Evolutionary conservation across 257 asterid species (phyloP).

Genomic region (Ligustrum vulgare): DNA sequence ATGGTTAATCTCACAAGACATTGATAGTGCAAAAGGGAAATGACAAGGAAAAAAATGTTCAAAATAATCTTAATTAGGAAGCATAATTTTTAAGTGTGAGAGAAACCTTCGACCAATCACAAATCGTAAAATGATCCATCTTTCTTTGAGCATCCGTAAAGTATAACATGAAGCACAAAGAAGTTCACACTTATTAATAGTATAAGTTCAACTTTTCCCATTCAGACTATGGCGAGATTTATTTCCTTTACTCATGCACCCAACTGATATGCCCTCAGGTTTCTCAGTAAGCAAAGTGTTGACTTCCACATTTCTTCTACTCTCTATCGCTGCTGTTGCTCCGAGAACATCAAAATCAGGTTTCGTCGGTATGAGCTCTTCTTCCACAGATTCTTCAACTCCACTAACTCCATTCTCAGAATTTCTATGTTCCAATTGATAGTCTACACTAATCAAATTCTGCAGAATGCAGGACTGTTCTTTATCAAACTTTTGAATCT

Average conservation of each 20-base stretch:
- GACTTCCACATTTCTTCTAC: conserved; percentile 23
- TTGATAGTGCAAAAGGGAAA: no score
- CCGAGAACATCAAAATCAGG: conserved; percentile 50
- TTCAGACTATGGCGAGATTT: conserved; percentile 26
- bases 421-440: conserved; percentile 16
- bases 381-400: conserved; percentile 25
- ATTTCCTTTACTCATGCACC: not conserved
- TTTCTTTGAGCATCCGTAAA: no score
- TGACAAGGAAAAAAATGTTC: no score
- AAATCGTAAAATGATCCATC: no score
- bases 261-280: conserved; percentile 25
- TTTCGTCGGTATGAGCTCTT: conserved; percentile 51
- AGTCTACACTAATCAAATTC: conserved; percentile 20
- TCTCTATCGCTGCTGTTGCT: conserved; percentile 21
- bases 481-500: conserved; percentile 4
- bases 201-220: conserved; percentile 31
- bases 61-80: no score
- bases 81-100: no score
- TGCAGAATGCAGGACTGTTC: conserved; percentile 17
- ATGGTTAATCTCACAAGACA: no score
- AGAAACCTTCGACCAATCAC: no score
- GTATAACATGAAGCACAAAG: no score
- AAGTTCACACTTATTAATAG: no score
- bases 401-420: conserved; percentile 22
- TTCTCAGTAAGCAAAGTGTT: conserved; percentile 18